phyloP scores from a whole-genome alignment of 1,284 basidiomycete genomes.

The Tilletiaria anomala region DNA sequence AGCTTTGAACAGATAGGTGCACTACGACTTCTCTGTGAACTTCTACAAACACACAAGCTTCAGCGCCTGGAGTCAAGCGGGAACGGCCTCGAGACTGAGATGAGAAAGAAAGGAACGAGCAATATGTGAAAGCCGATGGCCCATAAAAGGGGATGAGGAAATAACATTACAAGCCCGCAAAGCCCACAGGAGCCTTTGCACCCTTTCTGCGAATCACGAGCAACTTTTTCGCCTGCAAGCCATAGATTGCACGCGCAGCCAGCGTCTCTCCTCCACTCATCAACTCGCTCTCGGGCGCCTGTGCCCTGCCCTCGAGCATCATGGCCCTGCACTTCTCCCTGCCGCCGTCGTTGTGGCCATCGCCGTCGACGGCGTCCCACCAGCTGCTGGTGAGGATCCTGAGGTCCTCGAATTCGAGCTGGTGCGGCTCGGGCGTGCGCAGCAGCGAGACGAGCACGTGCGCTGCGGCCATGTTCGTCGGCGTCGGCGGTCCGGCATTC shows the following conservation, averaged over 20 bases:
- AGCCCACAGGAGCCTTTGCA: neutral
- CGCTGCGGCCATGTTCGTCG: constrained; percentile 18
- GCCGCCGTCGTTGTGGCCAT: neutral
- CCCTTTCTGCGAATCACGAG: constrained; percentile 5
- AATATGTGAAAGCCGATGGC: too few relatives aligned
- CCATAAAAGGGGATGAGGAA: too few relatives aligned
- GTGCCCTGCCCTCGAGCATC: constrained; percentile 7
- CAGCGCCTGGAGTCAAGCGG: too few relatives aligned
- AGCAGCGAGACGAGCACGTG: constrained; percentile 24
- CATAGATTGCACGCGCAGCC: constrained; percentile 27
- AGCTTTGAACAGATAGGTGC: too few relatives aligned
- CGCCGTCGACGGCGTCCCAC: constrained; percentile 14
- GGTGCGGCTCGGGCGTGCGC: constrained; percentile 15
- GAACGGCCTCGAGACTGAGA: too few relatives aligned
- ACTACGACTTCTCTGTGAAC: too few relatives aligned
- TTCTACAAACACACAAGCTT: too few relatives aligned
- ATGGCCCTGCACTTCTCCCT: constrained; percentile 6
- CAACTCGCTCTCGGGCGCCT: too few relatives aligned
- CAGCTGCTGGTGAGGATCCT: constrained; percentile 16
- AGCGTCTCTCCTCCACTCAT: constrained; percentile 9
- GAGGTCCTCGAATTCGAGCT: constrained; percentile 22
- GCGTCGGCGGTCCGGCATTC: constrained; percentile 8
- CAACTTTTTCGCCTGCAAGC: constrained; percentile 30
- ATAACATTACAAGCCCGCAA: neutral
- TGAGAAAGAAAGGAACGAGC: too few relatives aligned